phyloP scores from a whole-genome alignment of 2,329 filamentous ascomycete genomes.

The Coniella vitis region DNA sequence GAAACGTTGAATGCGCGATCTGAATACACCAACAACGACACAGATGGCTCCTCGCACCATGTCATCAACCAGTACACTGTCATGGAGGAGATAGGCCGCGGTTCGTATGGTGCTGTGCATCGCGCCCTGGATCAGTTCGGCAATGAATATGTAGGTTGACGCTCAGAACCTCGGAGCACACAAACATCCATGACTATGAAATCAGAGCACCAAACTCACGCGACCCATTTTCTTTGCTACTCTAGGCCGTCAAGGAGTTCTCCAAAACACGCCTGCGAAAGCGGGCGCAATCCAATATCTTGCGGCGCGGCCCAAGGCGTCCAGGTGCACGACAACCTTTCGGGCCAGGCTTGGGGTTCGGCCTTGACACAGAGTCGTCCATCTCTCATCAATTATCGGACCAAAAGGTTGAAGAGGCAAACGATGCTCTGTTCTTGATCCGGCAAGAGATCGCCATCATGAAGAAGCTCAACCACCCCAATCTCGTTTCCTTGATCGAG shows the following conservation, averaged over 20 bases:
- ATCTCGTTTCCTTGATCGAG: slow-evolving; percentile 88
- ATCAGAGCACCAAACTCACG: slow-evolving; percentile 5
- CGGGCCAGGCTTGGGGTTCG: slow-evolving; percentile 16
- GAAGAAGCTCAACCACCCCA: slow-evolving; percentile 95
- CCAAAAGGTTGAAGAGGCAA: slow-evolving; percentile 53
- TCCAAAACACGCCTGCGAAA: slow-evolving; percentile 87
- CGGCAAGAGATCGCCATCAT: slow-evolving; percentile 97
- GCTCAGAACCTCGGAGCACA: neutral
- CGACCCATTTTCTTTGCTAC: neutral
- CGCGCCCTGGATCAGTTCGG: slow-evolving; percentile 85
- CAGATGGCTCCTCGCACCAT: slow-evolving; percentile 74
- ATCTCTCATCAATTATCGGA: slow-evolving; percentile 24
- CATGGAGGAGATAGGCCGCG: slow-evolving; percentile 90
- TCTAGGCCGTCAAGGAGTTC: slow-evolving; percentile 91
- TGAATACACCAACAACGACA: slow-evolving; percentile 77
- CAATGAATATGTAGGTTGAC: slow-evolving; percentile 72
- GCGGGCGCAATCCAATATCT: slow-evolving; percentile 81
- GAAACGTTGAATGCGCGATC: slow-evolving; percentile 89
- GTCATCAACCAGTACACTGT: slow-evolving; percentile 94
- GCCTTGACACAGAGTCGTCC: slow-evolving; percentile 19
- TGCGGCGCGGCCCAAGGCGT: slow-evolving; percentile 45
- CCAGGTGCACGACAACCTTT: slow-evolving; percentile 31
- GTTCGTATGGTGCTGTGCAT: slow-evolving; percentile 92
- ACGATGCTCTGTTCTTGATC: slow-evolving; percentile 74
- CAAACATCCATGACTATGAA: neutral